These are phyloP conservation scores for Pseudonectria buxi DNA, from an alignment of 2,329 filamentous ascomycete species.

Conservation along the genomic window DNA sequence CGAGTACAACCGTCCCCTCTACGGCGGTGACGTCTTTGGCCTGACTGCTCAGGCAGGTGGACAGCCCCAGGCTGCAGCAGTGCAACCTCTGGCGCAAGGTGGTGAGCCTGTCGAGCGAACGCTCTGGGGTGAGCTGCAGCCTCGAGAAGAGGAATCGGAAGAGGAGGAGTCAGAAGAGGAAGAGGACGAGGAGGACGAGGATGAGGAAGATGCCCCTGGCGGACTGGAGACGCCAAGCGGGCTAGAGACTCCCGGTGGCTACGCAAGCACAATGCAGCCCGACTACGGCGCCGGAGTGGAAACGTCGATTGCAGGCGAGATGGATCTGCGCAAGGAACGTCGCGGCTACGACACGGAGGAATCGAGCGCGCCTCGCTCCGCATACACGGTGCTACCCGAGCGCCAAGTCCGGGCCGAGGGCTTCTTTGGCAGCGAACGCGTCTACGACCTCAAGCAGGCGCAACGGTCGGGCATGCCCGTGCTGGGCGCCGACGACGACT, in stretches of 20 bases:
- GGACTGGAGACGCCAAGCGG: constrained; percentile 71
- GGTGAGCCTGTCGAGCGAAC: constrained; percentile 80
- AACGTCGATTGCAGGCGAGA: constrained; percentile 75
- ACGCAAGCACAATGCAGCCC: constrained; percentile 72
- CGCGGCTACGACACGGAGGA: constrained; percentile 87
- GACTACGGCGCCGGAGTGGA: constrained; percentile 66
- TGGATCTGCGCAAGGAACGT: constrained; percentile 79
- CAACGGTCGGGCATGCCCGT: constrained; percentile 56
- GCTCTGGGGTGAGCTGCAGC: constrained; percentile 87
- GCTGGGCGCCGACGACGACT: constrained; percentile 72
- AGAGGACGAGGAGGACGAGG: constrained; percentile 53
- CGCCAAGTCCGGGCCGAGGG: constrained; percentile 78
- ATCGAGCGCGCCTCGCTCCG: constrained; percentile 62
- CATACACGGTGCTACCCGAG: constrained; percentile 87
- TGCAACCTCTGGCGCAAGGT: constrained; percentile 34
- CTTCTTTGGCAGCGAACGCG: constrained; percentile 93
- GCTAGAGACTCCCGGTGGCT: constrained; percentile 72
- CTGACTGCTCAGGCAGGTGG: constrained; percentile 45
- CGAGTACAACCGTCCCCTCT: constrained; percentile 84
- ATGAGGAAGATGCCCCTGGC: constrained; percentile 53
- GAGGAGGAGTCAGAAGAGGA: constrained; percentile 72
- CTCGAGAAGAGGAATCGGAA: constrained; percentile 65
- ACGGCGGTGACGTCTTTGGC: constrained; percentile 92
- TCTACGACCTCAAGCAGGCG: constrained; percentile 69
- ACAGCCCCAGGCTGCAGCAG: constrained; percentile 25